phyloP scores from a whole-genome alignment of 441 rosid species.

The Aleurites moluccanus region DNA sequence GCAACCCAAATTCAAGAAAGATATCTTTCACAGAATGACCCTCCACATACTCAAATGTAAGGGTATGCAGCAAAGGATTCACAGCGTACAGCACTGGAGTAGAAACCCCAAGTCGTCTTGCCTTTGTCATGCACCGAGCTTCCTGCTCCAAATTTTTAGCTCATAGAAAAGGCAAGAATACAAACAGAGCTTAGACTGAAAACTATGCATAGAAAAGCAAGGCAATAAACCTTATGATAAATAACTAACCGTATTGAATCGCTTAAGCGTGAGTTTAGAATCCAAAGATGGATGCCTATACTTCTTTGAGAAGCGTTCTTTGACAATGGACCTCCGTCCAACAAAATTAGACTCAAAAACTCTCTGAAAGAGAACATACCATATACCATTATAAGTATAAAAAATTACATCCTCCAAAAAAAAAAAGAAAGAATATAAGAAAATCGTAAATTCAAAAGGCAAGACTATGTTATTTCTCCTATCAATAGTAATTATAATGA shows the following conservation, averaged over 20 bases:
- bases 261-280: conserved; percentile 76
- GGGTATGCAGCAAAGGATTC: conserved; percentile 59
- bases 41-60: conserved; percentile 73
- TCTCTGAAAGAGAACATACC: conserved; percentile 46
- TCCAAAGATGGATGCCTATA: conserved; percentile 89
- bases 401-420: conserved; percentile 4
- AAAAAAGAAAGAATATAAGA: background rate
- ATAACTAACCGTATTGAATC: conserved; percentile 78
- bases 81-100: conserved; percentile 78
- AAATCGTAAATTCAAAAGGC: background rate
- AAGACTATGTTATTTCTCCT: background rate
- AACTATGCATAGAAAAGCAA: background rate
- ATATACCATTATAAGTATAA: background rate
- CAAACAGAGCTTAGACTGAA: background rate
- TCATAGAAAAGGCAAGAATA: conserved; percentile 1
- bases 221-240: background rate
- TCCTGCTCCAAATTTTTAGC: conserved; percentile 48
- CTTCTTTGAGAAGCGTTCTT: conserved; percentile 94
- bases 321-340: conserved; percentile 67
- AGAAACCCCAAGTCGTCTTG: conserved; percentile 75
- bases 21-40: conserved; percentile 71
- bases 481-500: background rate
- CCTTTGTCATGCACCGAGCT: conserved; percentile 91
- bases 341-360: conserved; percentile 77
- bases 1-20: conserved; percentile 65